A percentile compares a stretch with the other conserved stretches of the same genome.
Conservation (phyloP, 2,329 filamentous ascomycete species). For the Hymenoscyphus linearis region DNA sequence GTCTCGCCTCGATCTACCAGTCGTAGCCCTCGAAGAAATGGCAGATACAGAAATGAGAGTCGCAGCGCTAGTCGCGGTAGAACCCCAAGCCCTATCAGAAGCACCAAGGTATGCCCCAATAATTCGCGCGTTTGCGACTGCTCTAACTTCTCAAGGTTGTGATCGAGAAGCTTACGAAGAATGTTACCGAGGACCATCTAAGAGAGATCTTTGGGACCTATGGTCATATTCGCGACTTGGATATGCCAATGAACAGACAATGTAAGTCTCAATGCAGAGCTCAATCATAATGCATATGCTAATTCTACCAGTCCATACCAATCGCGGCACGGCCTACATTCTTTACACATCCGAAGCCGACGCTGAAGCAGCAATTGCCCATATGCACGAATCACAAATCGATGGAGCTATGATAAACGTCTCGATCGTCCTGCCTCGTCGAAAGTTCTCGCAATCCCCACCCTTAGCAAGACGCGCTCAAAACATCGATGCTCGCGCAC, state of each 20-base stretch:
- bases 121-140: constrained; percentile 4
- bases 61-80: constrained; percentile 30
- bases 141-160: constrained; percentile 63
- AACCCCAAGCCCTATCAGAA: constrained; percentile 37
- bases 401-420: constrained; percentile 33
- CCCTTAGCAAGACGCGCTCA: constrained; percentile 62
- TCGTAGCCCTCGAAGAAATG: constrained; percentile 27
- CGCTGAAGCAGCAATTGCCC: constrained; percentile 82
- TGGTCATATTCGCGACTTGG: constrained; percentile 78
- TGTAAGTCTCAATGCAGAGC: constrained; percentile 50
- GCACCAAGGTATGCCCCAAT: constrained; percentile 44
- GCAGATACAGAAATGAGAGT: constrained; percentile 28
- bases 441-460: constrained; percentile 73
- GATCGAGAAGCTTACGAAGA: constrained; percentile 92
- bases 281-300: constrained; percentile 1
- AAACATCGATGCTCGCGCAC: constrained; percentile 50
- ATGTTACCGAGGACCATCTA: constrained; percentile 83
- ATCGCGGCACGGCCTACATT: constrained; percentile 91
- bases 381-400: constrained; percentile 93
- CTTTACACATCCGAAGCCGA: constrained; percentile 71
- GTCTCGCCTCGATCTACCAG: constrained; percentile 28
- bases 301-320: constrained; percentile 63
- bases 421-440: constrained; percentile 33
- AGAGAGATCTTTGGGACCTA: constrained; percentile 89
- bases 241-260: constrained; percentile 81